Conservation (phyloP, 352 stramenopile species). For the Phytopythium sindhum region DNA sequence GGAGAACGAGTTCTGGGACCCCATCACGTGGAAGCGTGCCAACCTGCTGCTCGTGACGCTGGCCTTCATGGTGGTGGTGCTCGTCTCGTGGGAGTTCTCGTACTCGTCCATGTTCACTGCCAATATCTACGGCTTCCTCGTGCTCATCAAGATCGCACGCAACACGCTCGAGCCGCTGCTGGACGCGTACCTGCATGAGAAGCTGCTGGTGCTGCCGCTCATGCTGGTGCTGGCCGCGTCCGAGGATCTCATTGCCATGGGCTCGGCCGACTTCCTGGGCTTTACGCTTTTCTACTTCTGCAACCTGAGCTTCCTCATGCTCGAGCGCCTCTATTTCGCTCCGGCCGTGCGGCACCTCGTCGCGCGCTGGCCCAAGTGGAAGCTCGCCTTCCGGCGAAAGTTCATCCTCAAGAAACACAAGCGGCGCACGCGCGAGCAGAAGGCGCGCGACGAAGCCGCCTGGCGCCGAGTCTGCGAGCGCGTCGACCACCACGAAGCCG, state of each 20-base stretch:
- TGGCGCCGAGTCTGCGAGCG: slow-evolving; percentile 93
- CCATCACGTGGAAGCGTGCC: slow-evolving; percentile 86
- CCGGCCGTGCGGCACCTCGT: slow-evolving; percentile 78
- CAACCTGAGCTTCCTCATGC: slow-evolving; percentile 89
- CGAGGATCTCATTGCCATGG: slow-evolving; percentile 94
- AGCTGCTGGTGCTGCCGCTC: slow-evolving; percentile 89
- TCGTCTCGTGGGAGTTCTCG: slow-evolving; percentile 96
- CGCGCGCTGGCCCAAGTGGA: slow-evolving; percentile 90
- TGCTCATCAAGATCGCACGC: slow-evolving; percentile 90
- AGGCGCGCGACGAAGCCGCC: slow-evolving; percentile 88
- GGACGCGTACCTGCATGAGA: slow-evolving; percentile 88
- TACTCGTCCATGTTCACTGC: slow-evolving; percentile 92
- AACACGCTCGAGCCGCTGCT: slow-evolving; percentile 81
- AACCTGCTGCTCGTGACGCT: slow-evolving; percentile 89
- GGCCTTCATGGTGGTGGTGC: slow-evolving; percentile 79
- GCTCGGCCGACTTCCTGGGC: slow-evolving; percentile 92
- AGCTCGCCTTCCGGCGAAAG: slow-evolving; percentile 78
- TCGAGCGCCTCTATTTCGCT: slow-evolving; percentile 94
- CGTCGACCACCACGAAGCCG: slow-evolving; percentile 91
- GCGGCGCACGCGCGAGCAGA: slow-evolving; percentile 88
- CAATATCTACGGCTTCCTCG: slow-evolving; percentile 90
- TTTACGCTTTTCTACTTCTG: slow-evolving; percentile 95
- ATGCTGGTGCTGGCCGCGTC: slow-evolving; percentile 88
- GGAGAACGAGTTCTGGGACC: slow-evolving; percentile 77
- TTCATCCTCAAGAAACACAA: slow-evolving; percentile 67